Evolutionary conservation across 73 alveolate species (phyloP).

Genomic region (Symbiodinium pilosum): DNA sequence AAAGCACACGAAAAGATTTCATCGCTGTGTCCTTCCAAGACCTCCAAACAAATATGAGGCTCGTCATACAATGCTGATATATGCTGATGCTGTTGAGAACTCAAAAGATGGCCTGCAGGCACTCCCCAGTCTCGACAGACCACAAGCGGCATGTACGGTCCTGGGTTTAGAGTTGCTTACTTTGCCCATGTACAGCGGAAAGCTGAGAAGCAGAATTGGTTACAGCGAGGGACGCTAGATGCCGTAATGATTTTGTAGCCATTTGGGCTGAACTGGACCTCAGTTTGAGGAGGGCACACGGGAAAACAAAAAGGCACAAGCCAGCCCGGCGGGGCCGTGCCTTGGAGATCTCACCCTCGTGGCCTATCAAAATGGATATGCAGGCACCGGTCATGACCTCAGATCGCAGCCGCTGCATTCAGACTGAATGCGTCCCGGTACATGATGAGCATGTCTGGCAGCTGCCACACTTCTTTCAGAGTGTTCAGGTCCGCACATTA

Average conservation of each 20-base stretch:
- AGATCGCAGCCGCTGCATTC: constrained; percentile 93
- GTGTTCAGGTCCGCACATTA: not conserved
- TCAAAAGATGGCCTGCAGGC: constrained; percentile 96
- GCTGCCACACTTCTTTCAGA: not conserved
- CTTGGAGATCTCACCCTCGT: constrained; percentile 99
- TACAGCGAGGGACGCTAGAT: constrained; percentile 10
- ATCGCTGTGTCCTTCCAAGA: constrained; percentile 99
- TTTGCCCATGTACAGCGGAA: too few species aligned
- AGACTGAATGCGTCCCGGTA: too few species aligned
- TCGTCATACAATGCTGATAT: too few species aligned
- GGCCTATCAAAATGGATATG: constrained; percentile 98
- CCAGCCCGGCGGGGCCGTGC: not conserved
- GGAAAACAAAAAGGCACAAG: not conserved
- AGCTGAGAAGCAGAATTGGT: too few species aligned
- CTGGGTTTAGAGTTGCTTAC: too few species aligned
- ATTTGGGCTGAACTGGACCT: constrained; percentile 98
- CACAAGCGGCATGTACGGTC: constrained; percentile 99
- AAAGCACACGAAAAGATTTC: constrained; percentile 99
- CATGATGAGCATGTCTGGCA: not conserved
- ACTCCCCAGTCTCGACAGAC: constrained; percentile 99
- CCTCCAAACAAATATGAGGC: constrained; percentile 98
- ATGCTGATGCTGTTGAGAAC: not conserved
- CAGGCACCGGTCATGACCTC: constrained; percentile 98
- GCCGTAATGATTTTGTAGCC: constrained; percentile 99
- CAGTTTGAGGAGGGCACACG: not conserved